These are phyloP conservation scores for Ottelia alismoides DNA, from an alignment of 106 monocot genomes.

Conservation along the genomic window DNA sequence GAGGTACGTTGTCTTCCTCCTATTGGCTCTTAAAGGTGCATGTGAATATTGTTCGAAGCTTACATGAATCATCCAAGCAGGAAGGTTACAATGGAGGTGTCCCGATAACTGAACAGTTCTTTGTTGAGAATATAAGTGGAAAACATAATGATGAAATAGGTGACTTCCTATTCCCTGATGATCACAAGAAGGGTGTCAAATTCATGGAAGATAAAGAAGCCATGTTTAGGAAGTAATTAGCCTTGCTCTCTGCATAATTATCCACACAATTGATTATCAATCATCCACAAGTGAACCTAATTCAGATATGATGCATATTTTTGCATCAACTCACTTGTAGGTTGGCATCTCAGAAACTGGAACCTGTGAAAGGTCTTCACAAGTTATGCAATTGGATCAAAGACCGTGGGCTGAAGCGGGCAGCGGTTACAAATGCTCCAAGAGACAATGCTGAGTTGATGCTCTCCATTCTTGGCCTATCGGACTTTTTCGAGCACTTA, in stretches of 20 bases:
- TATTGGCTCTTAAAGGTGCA: neutral
- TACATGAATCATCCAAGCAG: conserved; percentile 10
- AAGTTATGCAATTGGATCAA: conserved; percentile 61
- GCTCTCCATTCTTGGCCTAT: conserved; percentile 59
- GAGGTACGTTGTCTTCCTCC: conserved; percentile 19
- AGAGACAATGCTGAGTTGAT: conserved; percentile 79
- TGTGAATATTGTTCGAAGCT: neutral
- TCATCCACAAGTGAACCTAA: too few species aligned
- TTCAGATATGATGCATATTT: too few species aligned
- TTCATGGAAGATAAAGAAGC: conserved; percentile 77
- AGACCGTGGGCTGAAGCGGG: conserved; percentile 54
- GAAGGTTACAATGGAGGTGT: conserved; percentile 53
- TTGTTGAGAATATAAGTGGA: conserved; percentile 39
- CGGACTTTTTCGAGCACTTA: conserved; percentile 66
- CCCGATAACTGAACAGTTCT: conserved; percentile 59
- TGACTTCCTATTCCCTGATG: conserved; percentile 41
- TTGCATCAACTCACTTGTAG: too few species aligned
- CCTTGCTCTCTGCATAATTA: too few species aligned
- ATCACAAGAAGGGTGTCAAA: conserved; percentile 41
- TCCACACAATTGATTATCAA: too few species aligned
- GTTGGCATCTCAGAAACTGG: conserved; percentile 37
- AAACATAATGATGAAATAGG: conserved; percentile 55
- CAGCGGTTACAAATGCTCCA: conserved; percentile 82
- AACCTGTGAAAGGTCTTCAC: conserved; percentile 47
- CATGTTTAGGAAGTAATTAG: conserved; percentile 55